Base-by-base conservation (phyloP, 495 filamentous ascomycete genomes). In the Elasticomyces elasticus region DNA sequence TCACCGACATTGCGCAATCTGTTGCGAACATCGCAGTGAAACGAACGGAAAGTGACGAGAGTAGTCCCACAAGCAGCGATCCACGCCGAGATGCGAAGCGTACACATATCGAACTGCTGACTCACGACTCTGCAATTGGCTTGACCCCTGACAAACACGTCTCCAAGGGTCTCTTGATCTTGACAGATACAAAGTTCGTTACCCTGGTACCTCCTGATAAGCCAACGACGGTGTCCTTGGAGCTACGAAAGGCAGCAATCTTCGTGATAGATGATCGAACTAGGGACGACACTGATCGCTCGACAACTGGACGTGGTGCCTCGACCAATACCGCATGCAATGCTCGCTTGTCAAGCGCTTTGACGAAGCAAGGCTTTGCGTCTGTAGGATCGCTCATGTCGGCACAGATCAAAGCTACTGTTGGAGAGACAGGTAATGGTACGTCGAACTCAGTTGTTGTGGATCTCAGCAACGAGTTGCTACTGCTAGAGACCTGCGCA, bases 401-500 rank as follows among this genome's bases (percentile, higher is more conserved):
- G 5, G 87, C 88, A 0, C 83, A 79, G 49, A 77, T 78, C 22
- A 71, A 71, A 9, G 73, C 91, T 6, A 77, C 80, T 23, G 55
- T 86, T 13, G 68, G 76, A 10, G 75, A 73, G 11, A 61, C 67
- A 22, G 71, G 69, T 37, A 71, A 73, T 0, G 74, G 79, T 26
- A 79, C 74, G 0, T 72, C 77, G 11, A 81, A 82, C 52, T 79
- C 79, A 31, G 66, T 94, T 10, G 87, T 92, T 60, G 76, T 95
- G 2, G 86, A 95, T 55, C 60, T 96, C 9, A 79, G 77, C 38
- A 87, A 94, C 64, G 85, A 92, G 63, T 74, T 99, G 1, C 74
- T 97, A 25, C 81, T 99, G 22, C 73, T 99, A 15, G 94, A 99
- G 65, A 87, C 89, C 3, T 97, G 94, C 64, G 92, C 94, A 15